A percentile compares a stretch with the other conserved stretches of the same genome.
Conservation (phyloP, 768 basidiomycete species). For the Lactarius sp. region DNA sequence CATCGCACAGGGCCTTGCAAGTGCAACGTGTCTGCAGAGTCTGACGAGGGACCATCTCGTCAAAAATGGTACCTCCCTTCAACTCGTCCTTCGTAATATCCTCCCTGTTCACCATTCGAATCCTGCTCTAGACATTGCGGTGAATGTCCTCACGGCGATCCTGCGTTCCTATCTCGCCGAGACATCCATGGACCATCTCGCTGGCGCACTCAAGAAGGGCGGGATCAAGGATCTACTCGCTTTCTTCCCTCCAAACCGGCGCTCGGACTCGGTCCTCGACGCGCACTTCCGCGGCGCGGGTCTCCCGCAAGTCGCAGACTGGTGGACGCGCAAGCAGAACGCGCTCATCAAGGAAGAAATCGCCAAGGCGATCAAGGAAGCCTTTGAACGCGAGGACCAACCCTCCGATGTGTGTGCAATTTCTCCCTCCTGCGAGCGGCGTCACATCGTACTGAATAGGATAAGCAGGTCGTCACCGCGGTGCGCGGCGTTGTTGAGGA, state of each 20-base stretch:
- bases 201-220: conserved; percentile 73
- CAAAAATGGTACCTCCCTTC: conserved; percentile 69
- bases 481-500: conserved; percentile 73
- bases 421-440: not conserved
- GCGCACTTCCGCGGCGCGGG: conserved; percentile 82
- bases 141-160: conserved; percentile 69
- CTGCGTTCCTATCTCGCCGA: conserved; percentile 77
- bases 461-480: conserved; percentile 63
- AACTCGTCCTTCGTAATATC: not conserved
- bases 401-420: conserved; percentile 53
- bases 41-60: conserved; percentile 92
- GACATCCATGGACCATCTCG: conserved; percentile 88
- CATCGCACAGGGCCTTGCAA: conserved; percentile 77
- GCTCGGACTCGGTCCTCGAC: conserved; percentile 68
- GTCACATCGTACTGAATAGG: not conserved
- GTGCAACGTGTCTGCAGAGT: conserved; percentile 70
- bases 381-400: conserved; percentile 65
- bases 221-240: conserved; percentile 79
- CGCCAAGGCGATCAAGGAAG: conserved; percentile 59
- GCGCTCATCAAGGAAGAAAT: conserved; percentile 77
- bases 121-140: conserved; percentile 56
- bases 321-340: conserved; percentile 90
- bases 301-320: conserved; percentile 78
- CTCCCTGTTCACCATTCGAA: conserved; percentile 2
- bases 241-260: conserved; percentile 85